Evolutionary conservation across 2,329 filamentous ascomycete species (phyloP), one percentile per base, ranked within the genome.

Genomic region (Parascedosporium putredinis): DNA sequence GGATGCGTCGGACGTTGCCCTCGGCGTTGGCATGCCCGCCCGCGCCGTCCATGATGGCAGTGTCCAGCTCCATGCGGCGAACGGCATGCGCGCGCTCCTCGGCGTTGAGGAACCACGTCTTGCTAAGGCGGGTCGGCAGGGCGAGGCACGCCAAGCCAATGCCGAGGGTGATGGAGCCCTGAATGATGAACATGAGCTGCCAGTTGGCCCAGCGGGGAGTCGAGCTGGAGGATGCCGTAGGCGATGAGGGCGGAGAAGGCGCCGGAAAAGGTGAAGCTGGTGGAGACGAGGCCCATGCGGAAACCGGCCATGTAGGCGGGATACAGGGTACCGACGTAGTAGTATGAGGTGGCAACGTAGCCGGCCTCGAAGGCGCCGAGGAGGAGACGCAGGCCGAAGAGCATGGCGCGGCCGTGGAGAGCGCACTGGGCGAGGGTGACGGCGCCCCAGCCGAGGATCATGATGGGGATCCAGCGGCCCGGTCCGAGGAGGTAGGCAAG

Each of bases 1-100:
- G 67, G 51, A 78, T 77, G 14, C 72, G 60, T 4, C 72, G 70
- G 31, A 74, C 72, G 65, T 72, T 72, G 52, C 78, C 78, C 9
- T 25, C n/a, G 47, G 67, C 64, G 2, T 62, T 63, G 3, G 67
- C 59, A 51, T 72, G 71, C 18, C 65, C 63, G 36, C 66, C 67
- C 5, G 75, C 68, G 23, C 72, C 61, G 5, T 63, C 59, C 73
- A 78, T 77, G 60, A 78, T 65, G 14, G 36, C 18, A 7, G 36
- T 46, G 7, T 46, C 44, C 12, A 29, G 9, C 9, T 18, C 14
- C 24, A 46, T 46, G 14, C 44, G 44, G 9, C 16, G 9, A 3
- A 20, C n/a, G 2, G 24, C 44, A 18, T 46, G 44, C 47, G 65
- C 63, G 55, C 66, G 71, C 54, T 78, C 71, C 45, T 74, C 68